Percentiles rank a stretch among this genome's conserved stretches.
Evolutionary conservation across 305 asterid species (phyloP).

Genomic region (Fraxinus latifolia): DNA sequence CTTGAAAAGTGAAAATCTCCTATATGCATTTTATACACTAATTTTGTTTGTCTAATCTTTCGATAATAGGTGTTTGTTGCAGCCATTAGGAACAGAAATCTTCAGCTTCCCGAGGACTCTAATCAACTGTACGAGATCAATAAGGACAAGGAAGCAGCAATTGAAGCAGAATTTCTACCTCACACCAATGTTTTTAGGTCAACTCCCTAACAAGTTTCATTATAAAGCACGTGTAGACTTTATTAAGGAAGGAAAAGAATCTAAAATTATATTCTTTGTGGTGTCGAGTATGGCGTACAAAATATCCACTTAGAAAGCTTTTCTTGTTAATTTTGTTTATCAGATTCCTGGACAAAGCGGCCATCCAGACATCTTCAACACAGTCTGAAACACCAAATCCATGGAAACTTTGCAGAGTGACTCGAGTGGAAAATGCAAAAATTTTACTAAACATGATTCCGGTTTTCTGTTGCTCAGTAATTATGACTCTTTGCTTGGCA

Average conservation of each 20-base stretch:
- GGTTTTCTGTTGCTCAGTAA: constrained; percentile 59
- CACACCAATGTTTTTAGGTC: constrained; percentile 54
- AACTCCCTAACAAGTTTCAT: background rate
- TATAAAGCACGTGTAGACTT: background rate
- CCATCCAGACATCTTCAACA: constrained; percentile 36
- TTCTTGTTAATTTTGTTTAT: background rate
- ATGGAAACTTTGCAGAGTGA: constrained; percentile 66
- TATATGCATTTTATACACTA: background rate
- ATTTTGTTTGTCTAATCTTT: background rate
- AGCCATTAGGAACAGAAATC: constrained; percentile 56
- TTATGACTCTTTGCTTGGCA: constrained; percentile 76
- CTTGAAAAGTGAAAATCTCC: background rate
- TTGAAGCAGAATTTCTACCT: constrained; percentile 43
- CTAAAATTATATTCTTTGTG: background rate
- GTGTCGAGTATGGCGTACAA: background rate
- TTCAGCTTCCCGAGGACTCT: constrained; percentile 46
- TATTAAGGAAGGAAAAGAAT: background rate
- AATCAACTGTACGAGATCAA: constrained; percentile 47
- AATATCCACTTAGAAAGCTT: background rate
- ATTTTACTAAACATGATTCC: constrained; percentile 61
- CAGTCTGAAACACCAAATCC: constrained; percentile 25
- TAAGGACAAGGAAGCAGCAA: constrained; percentile 42
- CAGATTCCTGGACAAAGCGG: constrained; percentile 80
- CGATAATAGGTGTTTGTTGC: constrained; percentile 55
- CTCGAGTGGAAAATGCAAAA: constrained; percentile 81